Conservation (phyloP, 139 green algal genomes). For the Yamagishiella unicocca region DNA sequence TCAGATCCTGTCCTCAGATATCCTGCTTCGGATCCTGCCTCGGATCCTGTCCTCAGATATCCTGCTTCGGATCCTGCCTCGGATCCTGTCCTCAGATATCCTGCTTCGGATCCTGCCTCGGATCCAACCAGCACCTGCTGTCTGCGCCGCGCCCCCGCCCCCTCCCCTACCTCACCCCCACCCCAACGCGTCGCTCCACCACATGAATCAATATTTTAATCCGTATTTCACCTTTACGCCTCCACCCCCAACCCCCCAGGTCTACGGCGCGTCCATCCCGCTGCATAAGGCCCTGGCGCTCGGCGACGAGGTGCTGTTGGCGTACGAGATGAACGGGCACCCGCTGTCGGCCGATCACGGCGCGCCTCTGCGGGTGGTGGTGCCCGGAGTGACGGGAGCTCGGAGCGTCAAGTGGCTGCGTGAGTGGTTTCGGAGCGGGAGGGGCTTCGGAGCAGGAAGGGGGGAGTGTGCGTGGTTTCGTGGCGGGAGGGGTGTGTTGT, state of each 20-base stretch:
- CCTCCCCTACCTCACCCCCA: too few relatives aligned
- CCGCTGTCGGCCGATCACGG: constrained; percentile 84
- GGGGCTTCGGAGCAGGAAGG: not conserved
- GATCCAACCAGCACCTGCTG: too few relatives aligned
- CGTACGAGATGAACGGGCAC: constrained; percentile 96
- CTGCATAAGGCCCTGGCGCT: constrained; percentile 72
- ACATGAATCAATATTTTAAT: too few relatives aligned
- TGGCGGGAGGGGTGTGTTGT: too few relatives aligned
- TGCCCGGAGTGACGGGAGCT: constrained; percentile 81
- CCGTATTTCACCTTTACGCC: too few relatives aligned
- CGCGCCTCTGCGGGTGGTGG: constrained; percentile 81
- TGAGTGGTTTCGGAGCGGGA: constrained; percentile 19
- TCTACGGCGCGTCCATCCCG: constrained; percentile 84
- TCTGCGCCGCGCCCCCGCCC: too few relatives aligned
- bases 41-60: not conserved
- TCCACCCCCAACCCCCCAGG: too few relatives aligned
- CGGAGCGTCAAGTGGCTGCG: constrained; percentile 90
- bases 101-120: too few relatives aligned
- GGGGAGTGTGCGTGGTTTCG: too few relatives aligned
- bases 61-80: too few relatives aligned
- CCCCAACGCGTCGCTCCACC: too few relatives aligned
- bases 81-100: not conserved
- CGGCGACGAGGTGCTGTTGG: constrained; percentile 85
- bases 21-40: too few relatives aligned
- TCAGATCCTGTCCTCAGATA: not conserved